A percentile compares a stretch with the other conserved stretches of the same genome.
phyloP scores from a whole-genome alignment of 306 rosid genomes.

The Astragalus membranaceus region DNA sequence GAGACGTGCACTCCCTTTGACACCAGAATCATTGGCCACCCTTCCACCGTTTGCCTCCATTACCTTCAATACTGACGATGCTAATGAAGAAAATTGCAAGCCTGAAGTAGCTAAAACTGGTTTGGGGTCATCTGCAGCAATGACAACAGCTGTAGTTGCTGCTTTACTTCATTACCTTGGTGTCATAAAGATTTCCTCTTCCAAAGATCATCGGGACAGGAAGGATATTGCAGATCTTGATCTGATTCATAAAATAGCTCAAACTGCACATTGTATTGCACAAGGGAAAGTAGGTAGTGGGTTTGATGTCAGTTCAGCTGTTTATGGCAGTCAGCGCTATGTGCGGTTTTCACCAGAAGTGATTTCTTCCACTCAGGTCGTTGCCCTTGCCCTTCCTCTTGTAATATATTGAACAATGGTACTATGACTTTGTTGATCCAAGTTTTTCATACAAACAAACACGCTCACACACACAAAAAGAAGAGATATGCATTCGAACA shows the following conservation, averaged over 20 bases:
- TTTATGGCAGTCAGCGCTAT: slow-evolving; percentile 94
- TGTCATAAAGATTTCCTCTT: slow-evolving; percentile 57
- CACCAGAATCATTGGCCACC: slow-evolving; percentile 74
- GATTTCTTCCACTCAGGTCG: slow-evolving; percentile 80
- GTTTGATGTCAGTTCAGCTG: slow-evolving; percentile 97
- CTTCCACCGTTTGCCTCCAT: slow-evolving; percentile 80
- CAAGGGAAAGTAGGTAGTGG: slow-evolving; percentile 99
- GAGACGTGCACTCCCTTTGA: slow-evolving; percentile 72
- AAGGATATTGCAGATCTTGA: slow-evolving; percentile 51
- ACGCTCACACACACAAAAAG: background rate
- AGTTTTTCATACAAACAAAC: background rate
- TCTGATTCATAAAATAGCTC: slow-evolving; percentile 83
- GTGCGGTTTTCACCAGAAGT: slow-evolving; percentile 96
- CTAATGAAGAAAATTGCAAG: slow-evolving; percentile 49
- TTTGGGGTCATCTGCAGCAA: slow-evolving; percentile 95
- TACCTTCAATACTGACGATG: slow-evolving; percentile 68
- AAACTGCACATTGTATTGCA: slow-evolving; percentile 91
- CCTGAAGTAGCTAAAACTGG: slow-evolving; percentile 99
- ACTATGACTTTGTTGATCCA: background rate
- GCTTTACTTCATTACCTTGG: slow-evolving; percentile 88
- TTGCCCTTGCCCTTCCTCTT: background rate
- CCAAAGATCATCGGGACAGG: slow-evolving; percentile 33
- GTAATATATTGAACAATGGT: slow-evolving; percentile 2
- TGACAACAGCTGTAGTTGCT: slow-evolving; percentile 96
- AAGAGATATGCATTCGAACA: no score